Evolutionary conservation across 202 grass and related monocot genomes (phyloP).

Genomic region (Setaria italica): DNA sequence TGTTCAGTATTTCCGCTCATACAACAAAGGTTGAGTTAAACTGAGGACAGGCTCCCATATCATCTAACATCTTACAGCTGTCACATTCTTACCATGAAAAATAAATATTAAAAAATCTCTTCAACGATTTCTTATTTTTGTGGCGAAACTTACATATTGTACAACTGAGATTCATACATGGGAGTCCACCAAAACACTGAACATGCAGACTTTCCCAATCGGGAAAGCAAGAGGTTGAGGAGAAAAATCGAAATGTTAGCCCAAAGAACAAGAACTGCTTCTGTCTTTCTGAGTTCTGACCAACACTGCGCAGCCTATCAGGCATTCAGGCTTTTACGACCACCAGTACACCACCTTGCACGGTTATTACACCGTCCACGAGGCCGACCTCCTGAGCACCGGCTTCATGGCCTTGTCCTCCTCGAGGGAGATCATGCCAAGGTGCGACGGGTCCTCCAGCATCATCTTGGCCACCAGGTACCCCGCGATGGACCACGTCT

Average conservation of each 20-base stretch:
- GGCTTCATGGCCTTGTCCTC: slow-evolving; percentile 85
- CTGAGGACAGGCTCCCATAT: no score
- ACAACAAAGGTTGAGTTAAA: no score
- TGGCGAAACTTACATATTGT: background rate
- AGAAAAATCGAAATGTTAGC: background rate
- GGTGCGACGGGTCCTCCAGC: slow-evolving; percentile 93
- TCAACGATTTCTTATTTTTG: background rate
- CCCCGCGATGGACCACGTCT: slow-evolving; percentile 90
- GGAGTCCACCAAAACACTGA: background rate
- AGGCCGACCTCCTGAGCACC: slow-evolving; percentile 73
- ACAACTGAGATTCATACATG: slow-evolving; percentile 5
- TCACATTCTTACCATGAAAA: background rate
- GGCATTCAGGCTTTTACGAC: background rate
- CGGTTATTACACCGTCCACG: slow-evolving; percentile 63
- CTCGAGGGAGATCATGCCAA: slow-evolving; percentile 93
- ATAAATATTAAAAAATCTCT: background rate
- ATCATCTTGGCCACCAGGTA: slow-evolving; percentile 98
- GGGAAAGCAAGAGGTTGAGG: background rate
- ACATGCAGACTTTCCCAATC: background rate
- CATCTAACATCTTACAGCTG: no score
- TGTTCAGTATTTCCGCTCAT: no score
- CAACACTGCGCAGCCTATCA: background rate
- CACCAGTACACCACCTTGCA: slow-evolving; percentile 13
- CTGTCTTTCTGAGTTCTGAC: background rate
- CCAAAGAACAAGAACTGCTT: background rate